Conservation (phyloP, 2,329 filamentous ascomycete genomes). For the Cladosporium halotolerans region DNA sequence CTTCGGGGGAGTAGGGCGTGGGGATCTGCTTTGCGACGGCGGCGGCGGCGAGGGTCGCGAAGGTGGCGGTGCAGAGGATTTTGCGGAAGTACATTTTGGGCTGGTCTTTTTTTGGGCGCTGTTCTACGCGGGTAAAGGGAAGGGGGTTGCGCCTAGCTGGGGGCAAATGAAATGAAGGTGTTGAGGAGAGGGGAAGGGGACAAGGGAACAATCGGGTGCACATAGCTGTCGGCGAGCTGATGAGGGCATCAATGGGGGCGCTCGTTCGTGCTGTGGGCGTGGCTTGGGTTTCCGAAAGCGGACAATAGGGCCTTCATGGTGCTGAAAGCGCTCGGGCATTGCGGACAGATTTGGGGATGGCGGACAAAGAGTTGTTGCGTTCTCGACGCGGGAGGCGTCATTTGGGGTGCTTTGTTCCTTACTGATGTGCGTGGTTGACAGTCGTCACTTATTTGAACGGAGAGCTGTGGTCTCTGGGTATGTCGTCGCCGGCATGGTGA, state of each 20-base stretch:
- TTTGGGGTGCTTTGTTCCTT: too few relatives aligned
- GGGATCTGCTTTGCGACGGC: constrained; percentile 11
- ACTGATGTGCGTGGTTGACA: too few relatives aligned
- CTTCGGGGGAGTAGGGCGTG: constrained; percentile 3
- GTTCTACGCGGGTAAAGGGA: not conserved
- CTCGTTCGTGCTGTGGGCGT: not conserved
- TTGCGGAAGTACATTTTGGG: constrained; percentile 9
- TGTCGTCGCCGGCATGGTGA: too few relatives aligned
- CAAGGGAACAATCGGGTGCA: constrained; percentile 2
- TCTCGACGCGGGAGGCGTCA: not conserved
- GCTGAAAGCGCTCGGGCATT: constrained; percentile 6
- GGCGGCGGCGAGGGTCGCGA: constrained; percentile 10
- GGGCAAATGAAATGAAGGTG: not conserved
- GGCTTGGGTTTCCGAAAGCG: constrained; percentile 5
- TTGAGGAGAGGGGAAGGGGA: not conserved
- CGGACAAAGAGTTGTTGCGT: not conserved
- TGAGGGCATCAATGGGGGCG: not conserved
- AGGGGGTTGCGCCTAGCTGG: not conserved
- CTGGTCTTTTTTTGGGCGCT: not conserved
- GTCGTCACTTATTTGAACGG: too few relatives aligned
- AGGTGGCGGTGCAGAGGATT: constrained; percentile 2
- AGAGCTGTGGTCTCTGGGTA: too few relatives aligned
- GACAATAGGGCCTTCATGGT: not conserved
- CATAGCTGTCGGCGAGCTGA: not conserved
- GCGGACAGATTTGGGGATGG: not conserved